phyloP scores from a whole-genome alignment of 1,284 basidiomycete species.

The Apiotrichum siamense region DNA sequence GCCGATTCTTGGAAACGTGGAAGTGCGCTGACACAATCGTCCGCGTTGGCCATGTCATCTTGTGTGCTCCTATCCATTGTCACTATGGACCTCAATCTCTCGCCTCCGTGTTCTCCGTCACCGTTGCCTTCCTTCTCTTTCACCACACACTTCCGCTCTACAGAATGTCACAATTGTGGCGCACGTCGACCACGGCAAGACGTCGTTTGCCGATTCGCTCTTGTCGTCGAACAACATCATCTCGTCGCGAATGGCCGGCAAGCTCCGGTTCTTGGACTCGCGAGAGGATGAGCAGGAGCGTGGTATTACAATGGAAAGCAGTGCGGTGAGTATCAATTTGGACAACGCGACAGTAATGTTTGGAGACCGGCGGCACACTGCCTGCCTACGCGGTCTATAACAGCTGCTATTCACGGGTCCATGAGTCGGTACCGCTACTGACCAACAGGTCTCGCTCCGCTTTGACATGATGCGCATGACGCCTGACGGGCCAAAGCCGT shows the following conservation, averaged over 20 bases:
- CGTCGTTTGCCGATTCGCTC: slow-evolving; percentile 89
- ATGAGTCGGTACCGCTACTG: too few relatives aligned
- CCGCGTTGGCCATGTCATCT: background rate
- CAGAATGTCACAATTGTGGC: slow-evolving; percentile 49
- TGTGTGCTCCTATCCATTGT: background rate
- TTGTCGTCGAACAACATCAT: slow-evolving; percentile 98
- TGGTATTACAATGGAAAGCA: slow-evolving; percentile 98
- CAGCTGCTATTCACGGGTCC: too few relatives aligned
- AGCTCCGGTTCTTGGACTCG: slow-evolving; percentile 91
- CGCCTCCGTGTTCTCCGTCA: background rate
- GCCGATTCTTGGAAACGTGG: background rate
- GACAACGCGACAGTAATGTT: background rate
- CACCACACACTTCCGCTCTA: background rate
- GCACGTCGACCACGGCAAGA: slow-evolving; percentile 70
- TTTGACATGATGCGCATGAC: slow-evolving; percentile 64
- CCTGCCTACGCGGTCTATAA: too few relatives aligned
- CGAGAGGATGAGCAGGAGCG: slow-evolving; percentile 96
- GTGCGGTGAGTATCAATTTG: slow-evolving; percentile 55
- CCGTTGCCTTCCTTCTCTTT: background rate
- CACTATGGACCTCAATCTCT: too few relatives aligned
- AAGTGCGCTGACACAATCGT: background rate
- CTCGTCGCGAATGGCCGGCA: slow-evolving; percentile 88
- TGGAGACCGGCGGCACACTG: background rate
- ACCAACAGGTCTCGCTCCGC: slow-evolving; percentile 58
- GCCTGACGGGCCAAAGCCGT: slow-evolving; percentile 29